A percentile compares a stretch with the other conserved stretches of the same genome.
phyloP scores from a whole-genome alignment of 78 protist genomes.

The Dictyostelium purpureum region DNA sequence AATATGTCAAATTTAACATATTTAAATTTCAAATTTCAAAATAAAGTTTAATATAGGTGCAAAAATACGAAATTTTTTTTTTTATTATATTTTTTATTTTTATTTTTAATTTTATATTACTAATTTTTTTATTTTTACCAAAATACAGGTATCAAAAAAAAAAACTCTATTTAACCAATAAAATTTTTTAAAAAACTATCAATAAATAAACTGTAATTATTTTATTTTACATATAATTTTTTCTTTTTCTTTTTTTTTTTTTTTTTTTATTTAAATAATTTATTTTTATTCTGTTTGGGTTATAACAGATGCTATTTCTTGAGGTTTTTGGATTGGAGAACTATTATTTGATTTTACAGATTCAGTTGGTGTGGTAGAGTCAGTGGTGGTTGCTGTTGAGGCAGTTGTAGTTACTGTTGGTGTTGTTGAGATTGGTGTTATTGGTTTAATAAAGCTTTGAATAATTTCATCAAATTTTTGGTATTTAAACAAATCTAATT shows the following conservation, averaged over 20 bases:
- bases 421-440: not conserved
- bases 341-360: not conserved
- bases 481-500: constrained; percentile 13
- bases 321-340: not conserved
- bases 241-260: not conserved
- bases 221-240: not conserved
- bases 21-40: too few relatives aligned
- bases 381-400: not conserved
- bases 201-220: not conserved
- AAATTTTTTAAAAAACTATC: not conserved
- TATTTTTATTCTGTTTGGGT: too few relatives aligned
- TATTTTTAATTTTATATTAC: too few relatives aligned
- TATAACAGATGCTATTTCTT: not conserved
- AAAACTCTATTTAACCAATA: not conserved
- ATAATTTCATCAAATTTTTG: constrained; percentile 30
- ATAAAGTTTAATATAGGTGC: too few relatives aligned
- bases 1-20: too few relatives aligned
- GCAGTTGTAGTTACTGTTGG: not conserved
- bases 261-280: too few relatives aligned
- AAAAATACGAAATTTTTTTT: too few relatives aligned
- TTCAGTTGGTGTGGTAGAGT: not conserved
- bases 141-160: too few relatives aligned
- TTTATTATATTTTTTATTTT: too few relatives aligned
- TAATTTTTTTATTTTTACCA: too few relatives aligned
- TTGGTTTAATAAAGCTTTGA: constrained; percentile 17